Evolutionary conservation across 306 rosid species (phyloP), one percentile per base, ranked within the genome.

Genomic region (Bauhinia variegata): DNA sequence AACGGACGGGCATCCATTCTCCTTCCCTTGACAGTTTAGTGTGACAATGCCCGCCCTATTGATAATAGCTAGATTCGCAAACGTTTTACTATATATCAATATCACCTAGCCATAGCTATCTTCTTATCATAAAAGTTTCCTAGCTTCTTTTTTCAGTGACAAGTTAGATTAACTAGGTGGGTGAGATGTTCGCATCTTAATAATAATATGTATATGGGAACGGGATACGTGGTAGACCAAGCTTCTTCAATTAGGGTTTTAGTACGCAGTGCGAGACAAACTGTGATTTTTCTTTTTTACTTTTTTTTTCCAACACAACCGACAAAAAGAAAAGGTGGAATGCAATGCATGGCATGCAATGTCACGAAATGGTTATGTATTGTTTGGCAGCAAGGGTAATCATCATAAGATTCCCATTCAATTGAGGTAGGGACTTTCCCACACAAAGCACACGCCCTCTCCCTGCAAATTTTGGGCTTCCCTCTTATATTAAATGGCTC

Each of bases 401-500:
- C 19, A 72, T 63, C 47, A 54, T 65, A 55, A 64, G 66, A 73
- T 74, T 65, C 72, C 53, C 19, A 55, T 64, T 44, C 23, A 54
- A 28, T 15, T 14, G 30, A 30, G 16, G 16, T 4, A 53, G 47
- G 47, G 65, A 14, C 17, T 14, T 52, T 37, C 34, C 8, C 15
- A 5, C 4, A 8, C 5, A 13, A 5, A 42, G 31, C 76, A 57
- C 74, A 15, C 79, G 14, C 83, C 60, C 58, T 57, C 53, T 50
- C 58, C 31, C 77, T 74, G 77, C 77, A 57, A 56, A 37, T 23
- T 16, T 36, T 63, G 68, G 68, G 70, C 75, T 56, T 23, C 32
- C 65, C 60, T 8, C 31, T 32, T n/a, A n/a, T n/a, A 41, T 65
- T 76, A 60, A 76, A 82, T 78, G 75, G 6, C 53, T 70, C 87